Conservation (phyloP, 176 grass and related monocot genomes). For the bread wheat (Triticum aestivum) region DNA sequence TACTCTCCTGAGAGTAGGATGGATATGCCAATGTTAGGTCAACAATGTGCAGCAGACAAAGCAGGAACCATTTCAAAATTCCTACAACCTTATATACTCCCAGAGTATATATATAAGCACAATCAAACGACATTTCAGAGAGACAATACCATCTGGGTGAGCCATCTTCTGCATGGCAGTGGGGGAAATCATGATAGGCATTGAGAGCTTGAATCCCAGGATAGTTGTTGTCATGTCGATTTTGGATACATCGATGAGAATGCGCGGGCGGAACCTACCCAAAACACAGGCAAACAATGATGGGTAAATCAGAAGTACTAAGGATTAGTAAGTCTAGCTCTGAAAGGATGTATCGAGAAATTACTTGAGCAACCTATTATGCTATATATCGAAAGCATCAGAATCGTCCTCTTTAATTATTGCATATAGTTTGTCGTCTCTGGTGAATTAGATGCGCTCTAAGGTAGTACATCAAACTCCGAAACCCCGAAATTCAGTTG, state of each 20-base stretch:
- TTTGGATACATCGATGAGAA: conserved; percentile 90
- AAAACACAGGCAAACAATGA: conserved; percentile 7
- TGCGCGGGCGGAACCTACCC: conserved; percentile 89
- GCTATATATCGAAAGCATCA: not conserved
- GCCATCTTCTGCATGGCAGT: conserved; percentile 98
- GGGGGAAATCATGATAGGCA: conserved; percentile 96
- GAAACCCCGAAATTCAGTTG: not conserved
- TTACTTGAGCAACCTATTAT: too few relatives aligned
- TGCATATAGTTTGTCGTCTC: not conserved
- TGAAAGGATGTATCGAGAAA: too few relatives aligned
- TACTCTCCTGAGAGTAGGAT: conserved; percentile 69
- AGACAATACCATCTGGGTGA: conserved; percentile 74
- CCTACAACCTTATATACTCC: not conserved
- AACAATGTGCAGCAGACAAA: not conserved
- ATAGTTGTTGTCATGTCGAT: conserved; percentile 88
- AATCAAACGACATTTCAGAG: not conserved
- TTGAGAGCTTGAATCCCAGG: conserved; percentile 94
- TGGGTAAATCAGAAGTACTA: not conserved
- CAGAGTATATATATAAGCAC: not conserved
- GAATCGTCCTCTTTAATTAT: not conserved
- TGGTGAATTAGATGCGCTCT: not conserved
- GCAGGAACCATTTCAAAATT: not conserved
- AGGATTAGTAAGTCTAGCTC: too few relatives aligned
- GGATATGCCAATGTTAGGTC: conserved; percentile 6
- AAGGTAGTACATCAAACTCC: not conserved